Evolutionary conservation across 768 basidiomycete genomes (phyloP).

Genomic region (Amanita rubescens): DNA sequence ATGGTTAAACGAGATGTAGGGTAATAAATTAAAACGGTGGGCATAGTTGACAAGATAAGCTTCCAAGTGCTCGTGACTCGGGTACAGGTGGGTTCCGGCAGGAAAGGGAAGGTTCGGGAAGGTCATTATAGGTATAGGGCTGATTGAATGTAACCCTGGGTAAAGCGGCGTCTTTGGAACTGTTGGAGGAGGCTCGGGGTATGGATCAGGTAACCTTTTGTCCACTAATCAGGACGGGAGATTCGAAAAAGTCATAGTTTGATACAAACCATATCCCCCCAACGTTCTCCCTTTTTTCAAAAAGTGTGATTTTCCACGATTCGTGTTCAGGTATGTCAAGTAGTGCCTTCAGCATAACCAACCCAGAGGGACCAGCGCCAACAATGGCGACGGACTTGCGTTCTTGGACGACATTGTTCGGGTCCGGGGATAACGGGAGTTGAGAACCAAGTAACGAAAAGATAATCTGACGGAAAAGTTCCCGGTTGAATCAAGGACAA

Average conservation of each 20-base stretch:
- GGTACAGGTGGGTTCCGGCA: slow-evolving; percentile 42
- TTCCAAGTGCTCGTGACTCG: slow-evolving; percentile 36
- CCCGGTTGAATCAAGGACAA: too few species aligned
- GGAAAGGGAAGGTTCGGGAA: slow-evolving; percentile 47
- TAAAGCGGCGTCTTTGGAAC: slow-evolving; percentile 52
- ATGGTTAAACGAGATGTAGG: neutral
- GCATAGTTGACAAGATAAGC: slow-evolving; percentile 31
- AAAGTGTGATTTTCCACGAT: slow-evolving; percentile 42
- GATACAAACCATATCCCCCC: slow-evolving; percentile 48
- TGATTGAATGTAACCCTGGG: slow-evolving; percentile 46
- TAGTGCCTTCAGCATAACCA: slow-evolving; percentile 44
- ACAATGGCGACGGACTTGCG: slow-evolving; percentile 48
- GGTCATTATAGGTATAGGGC: slow-evolving; percentile 50
- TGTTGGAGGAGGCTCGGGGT: slow-evolving; percentile 28
- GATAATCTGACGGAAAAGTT: too few species aligned
- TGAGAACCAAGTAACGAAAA: slow-evolving; percentile 14
- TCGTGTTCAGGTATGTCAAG: slow-evolving; percentile 37
- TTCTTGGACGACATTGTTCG: slow-evolving; percentile 2
- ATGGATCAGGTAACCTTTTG: slow-evolving; percentile 27
- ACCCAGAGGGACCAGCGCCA: slow-evolving; percentile 49
- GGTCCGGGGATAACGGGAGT: neutral
- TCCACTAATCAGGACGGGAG: neutral
- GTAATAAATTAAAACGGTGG: neutral
- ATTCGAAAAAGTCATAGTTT: neutral
- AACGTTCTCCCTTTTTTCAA: slow-evolving; percentile 43